Conservation (phyloP, 2,329 filamentous ascomycete species). For the Bipolaris zeicola region DNA sequence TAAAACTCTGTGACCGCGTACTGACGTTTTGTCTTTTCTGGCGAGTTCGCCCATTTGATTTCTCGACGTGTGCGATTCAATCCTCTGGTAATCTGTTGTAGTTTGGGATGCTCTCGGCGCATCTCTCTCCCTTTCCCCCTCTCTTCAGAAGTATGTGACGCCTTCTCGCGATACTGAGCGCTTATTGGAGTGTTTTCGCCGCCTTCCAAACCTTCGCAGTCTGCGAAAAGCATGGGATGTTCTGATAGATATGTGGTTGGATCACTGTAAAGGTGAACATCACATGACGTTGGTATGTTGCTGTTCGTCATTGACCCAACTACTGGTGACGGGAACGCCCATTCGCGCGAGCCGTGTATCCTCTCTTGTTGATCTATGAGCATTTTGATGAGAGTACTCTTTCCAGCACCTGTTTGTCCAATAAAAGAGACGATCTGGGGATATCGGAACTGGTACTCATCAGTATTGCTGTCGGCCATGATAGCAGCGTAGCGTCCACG, state of each 20-base stretch:
- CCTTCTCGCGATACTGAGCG: conserved; percentile 9
- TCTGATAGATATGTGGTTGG: conserved; percentile 49
- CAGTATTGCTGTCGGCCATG: no score
- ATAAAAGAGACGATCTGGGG: not conserved
- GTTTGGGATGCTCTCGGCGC: not conserved
- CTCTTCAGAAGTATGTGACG: no score
- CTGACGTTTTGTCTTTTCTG: conserved; percentile 38
- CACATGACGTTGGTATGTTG: conserved; percentile 23
- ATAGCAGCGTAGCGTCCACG: no score
- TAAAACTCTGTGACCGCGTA: conserved; percentile 50
- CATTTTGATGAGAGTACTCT: conserved; percentile 58
- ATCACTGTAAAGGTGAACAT: conserved; percentile 56
- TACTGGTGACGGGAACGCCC: conserved; percentile 23
- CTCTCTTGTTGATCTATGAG: conserved; percentile 44
- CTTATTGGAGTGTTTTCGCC: conserved; percentile 51
- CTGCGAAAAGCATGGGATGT: conserved; percentile 56
- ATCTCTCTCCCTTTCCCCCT: no score
- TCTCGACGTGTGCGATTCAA: not conserved
- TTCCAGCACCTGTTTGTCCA: conserved; percentile 48
- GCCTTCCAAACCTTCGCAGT: conserved; percentile 60
- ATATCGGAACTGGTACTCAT: no score
- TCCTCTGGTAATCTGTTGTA: not conserved
- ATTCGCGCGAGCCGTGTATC: conserved; percentile 15
- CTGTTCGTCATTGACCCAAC: conserved; percentile 9
- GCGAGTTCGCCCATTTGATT: conserved; percentile 16